A percentile compares a stretch with the other conserved stretches of the same genome.
phyloP scores from a whole-genome alignment of 352 stramenopile genomes.

The Phytopythium delawarense region DNA sequence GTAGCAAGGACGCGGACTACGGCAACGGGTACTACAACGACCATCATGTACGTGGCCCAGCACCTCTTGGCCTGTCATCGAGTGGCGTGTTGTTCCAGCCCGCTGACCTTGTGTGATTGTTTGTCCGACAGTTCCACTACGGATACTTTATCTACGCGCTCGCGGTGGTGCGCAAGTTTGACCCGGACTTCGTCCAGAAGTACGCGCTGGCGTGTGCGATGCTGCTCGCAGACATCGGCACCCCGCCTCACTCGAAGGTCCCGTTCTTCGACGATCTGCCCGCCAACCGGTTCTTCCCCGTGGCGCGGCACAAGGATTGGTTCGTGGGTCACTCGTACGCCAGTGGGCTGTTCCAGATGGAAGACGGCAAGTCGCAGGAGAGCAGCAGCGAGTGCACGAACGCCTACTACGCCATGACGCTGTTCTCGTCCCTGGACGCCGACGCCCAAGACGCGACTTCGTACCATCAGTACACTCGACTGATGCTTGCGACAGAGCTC shows the following conservation, averaged over 20 bases:
- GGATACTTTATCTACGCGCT: slow-evolving; percentile 90
- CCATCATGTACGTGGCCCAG: slow-evolving; percentile 47
- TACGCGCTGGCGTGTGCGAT: slow-evolving; percentile 50
- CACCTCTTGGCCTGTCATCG: background rate
- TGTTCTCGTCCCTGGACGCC: slow-evolving; percentile 73
- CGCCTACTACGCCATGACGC: slow-evolving; percentile 93
- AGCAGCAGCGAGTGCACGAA: slow-evolving; percentile 95
- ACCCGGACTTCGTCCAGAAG: slow-evolving; percentile 60
- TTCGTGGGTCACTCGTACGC: slow-evolving; percentile 96
- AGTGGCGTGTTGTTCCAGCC: background rate
- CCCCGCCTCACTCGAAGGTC: slow-evolving; percentile 36
- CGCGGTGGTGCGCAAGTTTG: slow-evolving; percentile 69
- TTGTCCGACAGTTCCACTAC: slow-evolving; percentile 90
- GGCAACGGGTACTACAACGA: slow-evolving; percentile 91
- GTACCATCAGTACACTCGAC: slow-evolving; percentile 83
- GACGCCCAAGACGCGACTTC: slow-evolving; percentile 28
- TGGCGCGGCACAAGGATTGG: slow-evolving; percentile 93
- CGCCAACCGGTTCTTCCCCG: slow-evolving; percentile 66
- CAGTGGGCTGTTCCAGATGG: slow-evolving; percentile 92
- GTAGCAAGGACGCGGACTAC: slow-evolving; percentile 53
- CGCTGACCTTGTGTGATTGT: slow-evolving; percentile 1
- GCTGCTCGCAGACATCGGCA: slow-evolving; percentile 68
- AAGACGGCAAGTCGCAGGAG: slow-evolving; percentile 95
- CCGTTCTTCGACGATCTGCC: slow-evolving; percentile 54
- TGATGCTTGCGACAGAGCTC: slow-evolving; percentile 92